Base-by-base conservation (phyloP, 1,139 yeast species). In the Debaryomyces psychrophilus region DNA sequence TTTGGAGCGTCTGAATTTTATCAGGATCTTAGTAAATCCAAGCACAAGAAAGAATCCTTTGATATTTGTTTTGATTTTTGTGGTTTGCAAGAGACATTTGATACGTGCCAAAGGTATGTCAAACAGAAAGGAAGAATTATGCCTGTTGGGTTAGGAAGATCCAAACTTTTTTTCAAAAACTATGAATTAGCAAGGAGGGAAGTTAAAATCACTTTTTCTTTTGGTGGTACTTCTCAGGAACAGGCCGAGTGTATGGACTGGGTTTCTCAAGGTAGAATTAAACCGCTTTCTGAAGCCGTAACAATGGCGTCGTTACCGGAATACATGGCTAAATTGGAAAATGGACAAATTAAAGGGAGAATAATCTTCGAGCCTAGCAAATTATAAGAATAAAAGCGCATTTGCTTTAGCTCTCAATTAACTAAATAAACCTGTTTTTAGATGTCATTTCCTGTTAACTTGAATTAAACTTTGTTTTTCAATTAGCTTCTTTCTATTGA, bases 141-240 rank as follows among this genome's bases (percentile, higher is more conserved):
- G 26, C 68, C 73, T 52, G 68, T 77, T 17, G 82, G 83, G 1
- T 61, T 78, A 50, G 81, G 77, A 2, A 59, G 61, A 40, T 58
- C 62, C 39, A 65, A 65, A 44, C 57, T 77, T 15, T 45, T 50
- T 3, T 51, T 75, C 33, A 57, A 56, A 26, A 73, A 71, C 51
- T 74, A 57, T 53, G 64, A 68, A 18, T 62, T 73, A 51, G 77
- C 72, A 6, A 54, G 72, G 44, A 64, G 76, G 51, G 82, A 78
- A 55, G 64, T 74, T 26, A 65, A 69, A 43, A 54, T 77, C 35
- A 58, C 69, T 33, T 76, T 68, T 49, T 67, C 71, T 37, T 75
- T 76, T 55, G 81, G 82, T 38, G 83, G 83, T 17, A 67, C 69
- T 12, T 68, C 77, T 3, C 51, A 56, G 8, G 82, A 78, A 46